These are phyloP conservation scores for Salix purpurea DNA, from an alignment of 345 rosid genomes.

Conservation along the genomic window DNA sequence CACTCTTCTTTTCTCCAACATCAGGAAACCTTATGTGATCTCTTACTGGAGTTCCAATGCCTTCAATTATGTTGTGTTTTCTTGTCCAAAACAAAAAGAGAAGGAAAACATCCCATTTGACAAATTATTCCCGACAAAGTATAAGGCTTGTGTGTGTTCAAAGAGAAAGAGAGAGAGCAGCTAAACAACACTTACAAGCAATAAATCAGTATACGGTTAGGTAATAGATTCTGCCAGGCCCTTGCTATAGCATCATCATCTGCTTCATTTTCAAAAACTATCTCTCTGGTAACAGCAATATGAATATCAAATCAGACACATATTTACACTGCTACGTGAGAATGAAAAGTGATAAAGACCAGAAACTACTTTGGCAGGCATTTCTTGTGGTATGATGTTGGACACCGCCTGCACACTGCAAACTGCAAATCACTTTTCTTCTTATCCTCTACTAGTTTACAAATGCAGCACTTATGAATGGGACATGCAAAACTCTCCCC, in stretches of 20 bases:
- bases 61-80: conserved; percentile 63
- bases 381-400: conserved; percentile 79
- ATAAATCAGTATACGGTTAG: conserved; percentile 70
- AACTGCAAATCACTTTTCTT: conserved; percentile 52
- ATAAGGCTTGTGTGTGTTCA: neutral
- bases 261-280: conserved; percentile 47
- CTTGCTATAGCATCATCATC: conserved; percentile 47
- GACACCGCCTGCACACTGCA: conserved; percentile 94
- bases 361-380: conserved; percentile 74
- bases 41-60: conserved; percentile 69
- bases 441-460: conserved; percentile 68
- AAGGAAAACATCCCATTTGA: conserved; percentile 10
- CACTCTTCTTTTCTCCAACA: conserved; percentile 37
- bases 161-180: neutral
- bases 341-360: neutral
- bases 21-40: conserved; percentile 69
- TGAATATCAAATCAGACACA: conserved; percentile 8
- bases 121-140: conserved; percentile 9
- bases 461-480: conserved; percentile 71
- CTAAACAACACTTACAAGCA: conserved; percentile 58
- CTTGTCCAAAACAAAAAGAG: conserved; percentile 31
- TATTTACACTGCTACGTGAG: neutral
- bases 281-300: conserved; percentile 42
- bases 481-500: conserved; percentile 80
- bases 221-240: conserved; percentile 81